Conservation (phyloP, 768 basidiomycete genomes). For the Zangia roseola region DNA sequence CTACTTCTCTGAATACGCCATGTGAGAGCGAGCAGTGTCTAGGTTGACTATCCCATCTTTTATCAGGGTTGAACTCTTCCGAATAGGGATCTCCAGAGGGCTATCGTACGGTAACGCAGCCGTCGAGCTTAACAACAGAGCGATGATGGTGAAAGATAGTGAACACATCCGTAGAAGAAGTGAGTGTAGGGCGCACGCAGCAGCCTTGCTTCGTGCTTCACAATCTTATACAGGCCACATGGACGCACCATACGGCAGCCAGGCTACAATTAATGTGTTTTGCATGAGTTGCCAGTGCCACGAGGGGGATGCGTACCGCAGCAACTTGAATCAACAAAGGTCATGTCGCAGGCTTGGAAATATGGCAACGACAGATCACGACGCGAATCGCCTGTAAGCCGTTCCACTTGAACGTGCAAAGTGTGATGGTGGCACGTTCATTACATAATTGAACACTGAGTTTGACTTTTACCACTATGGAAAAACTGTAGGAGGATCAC, state of each 20-base stretch:
- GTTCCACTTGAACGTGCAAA: no score
- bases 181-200: background rate
- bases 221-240: conserved; percentile 5
- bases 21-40: conserved; percentile 10
- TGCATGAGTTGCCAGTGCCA: background rate
- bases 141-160: conserved; percentile 1
- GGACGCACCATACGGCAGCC: background rate
- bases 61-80: conserved; percentile 11
- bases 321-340: no score
- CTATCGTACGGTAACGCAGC: conserved; percentile 13
- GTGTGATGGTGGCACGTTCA: no score
- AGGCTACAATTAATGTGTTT: background rate
- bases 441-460: no score
- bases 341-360: no score
- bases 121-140: conserved; percentile 16
- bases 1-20: conserved; percentile 12
- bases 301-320: no score
- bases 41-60: conserved; percentile 19
- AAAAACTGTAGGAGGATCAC: no score
- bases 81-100: conserved; percentile 17
- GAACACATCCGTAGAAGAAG: conserved; percentile 10
- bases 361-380: no score
- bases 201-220: background rate
- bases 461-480: no score
- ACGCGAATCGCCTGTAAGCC: no score